Evolutionary conservation across 805 yeast genomes (phyloP).

Genomic region (Candida adriatica): DNA sequence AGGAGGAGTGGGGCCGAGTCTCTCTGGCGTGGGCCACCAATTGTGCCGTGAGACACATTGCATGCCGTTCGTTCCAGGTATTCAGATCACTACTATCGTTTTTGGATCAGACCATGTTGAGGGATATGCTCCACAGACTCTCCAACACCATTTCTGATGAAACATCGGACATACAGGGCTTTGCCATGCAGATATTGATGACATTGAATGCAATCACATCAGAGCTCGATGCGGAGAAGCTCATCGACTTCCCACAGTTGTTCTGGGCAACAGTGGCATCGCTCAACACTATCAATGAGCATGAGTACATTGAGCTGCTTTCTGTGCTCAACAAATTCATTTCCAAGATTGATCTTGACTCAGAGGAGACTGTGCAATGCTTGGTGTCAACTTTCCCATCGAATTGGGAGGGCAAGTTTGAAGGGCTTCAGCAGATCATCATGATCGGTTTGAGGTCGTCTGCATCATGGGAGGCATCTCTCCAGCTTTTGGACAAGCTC

Average conservation of each 20-base stretch:
- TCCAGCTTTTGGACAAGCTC: slow-evolving; percentile 66
- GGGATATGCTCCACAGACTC: slow-evolving; percentile 88
- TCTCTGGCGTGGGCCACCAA: slow-evolving; percentile 94
- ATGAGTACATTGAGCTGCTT: slow-evolving; percentile 83
- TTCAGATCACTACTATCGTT: slow-evolving; percentile 79
- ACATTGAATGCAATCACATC: slow-evolving; percentile 90
- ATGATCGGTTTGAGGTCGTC: slow-evolving; percentile 81
- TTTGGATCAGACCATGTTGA: slow-evolving; percentile 80
- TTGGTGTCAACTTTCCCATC: slow-evolving; percentile 85
- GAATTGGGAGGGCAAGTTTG: slow-evolving; percentile 92
- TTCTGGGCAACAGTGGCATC: slow-evolving; percentile 96
- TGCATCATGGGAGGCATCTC: slow-evolving; percentile 69
- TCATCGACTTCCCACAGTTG: slow-evolving; percentile 84
- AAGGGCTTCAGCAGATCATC: slow-evolving; percentile 75
- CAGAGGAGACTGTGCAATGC: slow-evolving; percentile 79
- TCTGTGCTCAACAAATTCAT: slow-evolving; percentile 78
- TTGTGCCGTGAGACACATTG: slow-evolving; percentile 94
- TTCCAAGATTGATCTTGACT: slow-evolving; percentile 78
- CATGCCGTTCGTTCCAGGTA: slow-evolving; percentile 92
- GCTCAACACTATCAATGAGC: slow-evolving; percentile 82
- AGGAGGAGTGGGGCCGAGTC: slow-evolving; percentile 76
- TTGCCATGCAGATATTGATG: slow-evolving; percentile 95
- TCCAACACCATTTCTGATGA: slow-evolving; percentile 92
- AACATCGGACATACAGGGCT: slow-evolving; percentile 86
- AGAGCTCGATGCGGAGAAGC: slow-evolving; percentile 67